Evolutionary conservation across 257 asterid genomes (phyloP), one percentile per base, ranked within the genome.

Genomic region (Cynanchum wilfordii): DNA sequence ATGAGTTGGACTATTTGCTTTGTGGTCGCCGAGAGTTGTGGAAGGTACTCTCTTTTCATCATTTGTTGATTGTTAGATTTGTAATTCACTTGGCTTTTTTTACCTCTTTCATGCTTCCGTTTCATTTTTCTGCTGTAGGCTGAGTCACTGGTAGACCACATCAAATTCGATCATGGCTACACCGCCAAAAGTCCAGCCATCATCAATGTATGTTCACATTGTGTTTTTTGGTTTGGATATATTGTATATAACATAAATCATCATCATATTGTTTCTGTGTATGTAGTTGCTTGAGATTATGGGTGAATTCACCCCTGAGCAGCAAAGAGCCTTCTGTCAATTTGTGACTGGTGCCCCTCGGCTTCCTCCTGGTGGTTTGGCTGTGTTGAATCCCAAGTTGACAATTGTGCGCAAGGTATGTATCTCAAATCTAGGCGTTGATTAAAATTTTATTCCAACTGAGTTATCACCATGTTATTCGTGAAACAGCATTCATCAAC

Each of bases 331-430:
- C 25, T 95, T 95, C 87, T 90, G 97, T 83, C 99, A 95, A 83
- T 95, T 95, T 81, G 98, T 95, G 73, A 95, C 99, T 22, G 99
- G 99, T 78, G 99, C 99, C 62, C 98, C 99, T 65, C 84, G 96
- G 71, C 99, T 95, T 81, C 99, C 99, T 56, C 93, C 98, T 0
- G 98, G 98, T 75, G 99, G 99, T 79, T 80, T 95, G 78, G 96
- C 98, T 27, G 96, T 84, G 69, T 83, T 95, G 76, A 90, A 89
- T 79, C 99, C 99, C 24, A 92, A 92, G 95, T 78, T 95, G 84
- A 95, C 99, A 54, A 90, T 95, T 75, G 99, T 95, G 80, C 88
- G 98, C 71, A 95, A 95, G 99, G 99, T 95, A 82, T 55, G 38
- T 50, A 20, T 24, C 24, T 76, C 5, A 15, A 44, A 45, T 1